A percentile compares a stretch with the other conserved stretches of the same genome.
These are phyloP conservation scores for Neurospora sp. DNA, from an alignment of 495 filamentous ascomycete species.

Conservation along the genomic window DNA sequence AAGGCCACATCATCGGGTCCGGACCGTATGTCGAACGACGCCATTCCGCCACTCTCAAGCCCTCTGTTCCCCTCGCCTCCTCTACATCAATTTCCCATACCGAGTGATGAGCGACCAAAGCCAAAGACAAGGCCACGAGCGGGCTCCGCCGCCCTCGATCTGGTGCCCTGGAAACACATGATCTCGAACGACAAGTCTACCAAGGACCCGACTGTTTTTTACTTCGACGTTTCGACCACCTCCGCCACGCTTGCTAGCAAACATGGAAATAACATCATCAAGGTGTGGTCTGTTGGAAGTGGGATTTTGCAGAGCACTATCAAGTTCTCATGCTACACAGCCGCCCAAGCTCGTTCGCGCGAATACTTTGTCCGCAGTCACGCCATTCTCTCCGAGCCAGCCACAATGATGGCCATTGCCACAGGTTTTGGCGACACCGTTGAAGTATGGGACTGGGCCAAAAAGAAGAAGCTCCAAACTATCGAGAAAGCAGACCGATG, in stretches of 20 bases:
- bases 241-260: conserved; percentile 18
- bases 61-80: background rate
- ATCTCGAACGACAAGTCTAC: conserved; percentile 13
- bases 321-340: conserved; percentile 26
- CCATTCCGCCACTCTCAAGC: background rate
- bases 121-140: conserved; percentile 4
- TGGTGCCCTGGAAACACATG: conserved; percentile 20
- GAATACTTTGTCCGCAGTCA: conserved; percentile 31
- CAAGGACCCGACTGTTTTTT: conserved; percentile 22
- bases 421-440: conserved; percentile 24
- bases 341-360: conserved; percentile 22
- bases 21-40: conserved; percentile 4
- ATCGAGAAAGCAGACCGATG: conserved; percentile 26
- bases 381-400: conserved; percentile 25
- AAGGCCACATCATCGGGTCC: background rate
- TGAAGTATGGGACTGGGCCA: conserved; percentile 29
- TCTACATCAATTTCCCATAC: background rate
- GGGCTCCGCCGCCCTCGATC: conserved; percentile 1
- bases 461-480: conserved; percentile 24
- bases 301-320: conserved; percentile 19
- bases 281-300: conserved; percentile 23
- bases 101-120: background rate
- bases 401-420: conserved; percentile 23
- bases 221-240: conserved; percentile 19
- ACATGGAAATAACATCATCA: conserved; percentile 29